A percentile compares a stretch with the other conserved stretches of the same genome.
Evolutionary conservation across 1,284 basidiomycete genomes (phyloP).

Genomic region (Naganishia cerealis): DNA sequence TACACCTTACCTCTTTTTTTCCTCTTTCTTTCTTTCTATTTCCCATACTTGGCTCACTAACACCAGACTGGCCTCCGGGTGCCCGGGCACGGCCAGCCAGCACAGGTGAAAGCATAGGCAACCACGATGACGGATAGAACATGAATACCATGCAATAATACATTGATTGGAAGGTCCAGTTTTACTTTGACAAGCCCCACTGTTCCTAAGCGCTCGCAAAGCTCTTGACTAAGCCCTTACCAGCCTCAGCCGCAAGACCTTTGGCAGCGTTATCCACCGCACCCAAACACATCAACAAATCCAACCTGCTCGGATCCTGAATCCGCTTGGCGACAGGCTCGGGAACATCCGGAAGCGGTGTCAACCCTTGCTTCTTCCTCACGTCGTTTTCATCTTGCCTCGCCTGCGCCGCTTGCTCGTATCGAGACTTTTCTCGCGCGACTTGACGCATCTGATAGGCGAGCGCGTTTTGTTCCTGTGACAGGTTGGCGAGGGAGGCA

Average conservation of each 20-base stretch:
- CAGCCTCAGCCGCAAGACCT: slow-evolving; percentile 70
- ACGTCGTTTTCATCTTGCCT: slow-evolving; percentile 85
- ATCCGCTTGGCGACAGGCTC: slow-evolving; percentile 82
- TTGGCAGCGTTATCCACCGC: slow-evolving; percentile 81
- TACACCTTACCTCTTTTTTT: too few species aligned
- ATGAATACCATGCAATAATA: slow-evolving; percentile 5
- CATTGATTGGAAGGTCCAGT: not conserved
- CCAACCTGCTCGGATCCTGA: slow-evolving; percentile 82
- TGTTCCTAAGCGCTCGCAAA: slow-evolving; percentile 29
- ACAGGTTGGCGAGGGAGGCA: slow-evolving; percentile 79
- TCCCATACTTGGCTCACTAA: too few species aligned
- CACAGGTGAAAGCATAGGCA: too few species aligned
- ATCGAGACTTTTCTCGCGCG: slow-evolving; percentile 78
- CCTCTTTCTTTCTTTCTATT: too few species aligned
- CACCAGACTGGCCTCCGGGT: too few species aligned
- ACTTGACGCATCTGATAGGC: slow-evolving; percentile 90
- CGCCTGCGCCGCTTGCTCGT: slow-evolving; percentile 76
- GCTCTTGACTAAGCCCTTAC: slow-evolving; percentile 55
- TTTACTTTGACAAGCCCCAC: not conserved
- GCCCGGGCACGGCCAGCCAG: too few species aligned
- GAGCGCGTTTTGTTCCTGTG: slow-evolving; percentile 88
- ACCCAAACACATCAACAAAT: slow-evolving; percentile 81
- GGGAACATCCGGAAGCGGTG: slow-evolving; percentile 81
- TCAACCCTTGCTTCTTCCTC: slow-evolving; percentile 78
- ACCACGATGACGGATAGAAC: not conserved